Conservation (phyloP, 2,329 filamentous ascomycete species). For the Arthrobotrys iridis region DNA sequence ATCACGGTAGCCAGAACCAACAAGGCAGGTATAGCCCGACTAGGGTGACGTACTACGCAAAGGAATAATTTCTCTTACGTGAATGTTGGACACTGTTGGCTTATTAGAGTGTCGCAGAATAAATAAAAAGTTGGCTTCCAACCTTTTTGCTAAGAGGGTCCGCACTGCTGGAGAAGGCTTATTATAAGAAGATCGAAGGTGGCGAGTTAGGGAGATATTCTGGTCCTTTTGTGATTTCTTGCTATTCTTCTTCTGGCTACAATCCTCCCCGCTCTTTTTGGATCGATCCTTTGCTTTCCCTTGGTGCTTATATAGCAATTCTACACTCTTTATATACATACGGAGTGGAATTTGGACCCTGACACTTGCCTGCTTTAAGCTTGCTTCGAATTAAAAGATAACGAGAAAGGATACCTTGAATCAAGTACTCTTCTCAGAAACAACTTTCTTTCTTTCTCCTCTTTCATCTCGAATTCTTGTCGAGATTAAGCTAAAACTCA, state of each 20-base stretch:
- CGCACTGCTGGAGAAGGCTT: neutral
- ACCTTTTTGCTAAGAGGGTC: neutral
- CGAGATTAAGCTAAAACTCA: neutral
- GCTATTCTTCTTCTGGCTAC: constrained; percentile 13
- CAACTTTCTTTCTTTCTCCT: neutral
- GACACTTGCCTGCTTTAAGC: neutral
- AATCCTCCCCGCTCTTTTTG: neutral
- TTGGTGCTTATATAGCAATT: constrained; percentile 5
- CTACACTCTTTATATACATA: neutral
- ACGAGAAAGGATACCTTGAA: neutral
- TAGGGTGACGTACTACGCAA: neutral
- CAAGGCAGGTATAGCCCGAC: constrained; percentile 4
- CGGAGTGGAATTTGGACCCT: neutral
- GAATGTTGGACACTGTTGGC: neutral
- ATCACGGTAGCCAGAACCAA: constrained; percentile 7
- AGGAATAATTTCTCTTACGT: neutral
- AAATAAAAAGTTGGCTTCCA: neutral
- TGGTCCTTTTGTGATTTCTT: neutral
- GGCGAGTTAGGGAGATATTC: neutral
- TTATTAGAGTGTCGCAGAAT: neutral
- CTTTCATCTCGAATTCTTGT: neutral
- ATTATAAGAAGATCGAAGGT: constrained; percentile 20
- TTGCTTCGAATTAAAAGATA: neutral
- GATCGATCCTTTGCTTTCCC: neutral
- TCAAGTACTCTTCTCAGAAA: neutral